Base-by-base conservation (phyloP, 2,329 filamentous ascomycete species). In the Penicillium janthinellum region DNA sequence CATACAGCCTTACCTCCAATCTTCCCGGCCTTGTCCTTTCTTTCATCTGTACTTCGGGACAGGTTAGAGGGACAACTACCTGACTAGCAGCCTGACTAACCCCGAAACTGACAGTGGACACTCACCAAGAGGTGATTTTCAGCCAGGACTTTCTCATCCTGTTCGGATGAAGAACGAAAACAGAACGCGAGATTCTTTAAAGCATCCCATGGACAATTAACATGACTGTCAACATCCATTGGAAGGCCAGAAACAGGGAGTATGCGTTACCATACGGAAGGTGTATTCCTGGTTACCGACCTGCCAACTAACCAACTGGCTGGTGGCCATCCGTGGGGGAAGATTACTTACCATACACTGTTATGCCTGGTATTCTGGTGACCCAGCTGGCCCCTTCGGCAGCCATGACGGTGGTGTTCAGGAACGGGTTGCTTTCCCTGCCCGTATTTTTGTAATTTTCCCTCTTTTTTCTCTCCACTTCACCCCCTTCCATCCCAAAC, bases 391-490 rank as follows among this genome's bases (percentile, higher is more conserved):
- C 4, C 12, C 14, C 0, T 45, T 25, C 8, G 38, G 17, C 39
- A 3, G 39, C 7, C n/a, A 41, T 41, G 38, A 41, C 35, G 17
- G 39, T 20, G 41, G 10, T 44, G 41, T 22, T 44, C 42, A 22
- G 41, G 41, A 25, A 25, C 41, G 41, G 20, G 41, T 14, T 12
- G 22, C 48, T 20, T 51, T 35, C 48, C 10, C 48, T 34, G 22
- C 25, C 31, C 20, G 48, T 51, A 51, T 37, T 34, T 42, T 48
- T 42, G 54, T 56, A 56, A 41, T 66, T 67, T 67, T 68, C 59
- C 56, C 57, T 60, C 51, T 64, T 60, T 64, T 60, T 58, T 62
- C 52, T 58, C 66, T 66, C 66, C 66, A 68, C 66, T 67, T 52
- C 49, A 49, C 20, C 25, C 42, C 54, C 44, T 56, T 56, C 54